Conservation (phyloP, 1,284 basidiomycete species). For the Fomitopsis betulina region DNA sequence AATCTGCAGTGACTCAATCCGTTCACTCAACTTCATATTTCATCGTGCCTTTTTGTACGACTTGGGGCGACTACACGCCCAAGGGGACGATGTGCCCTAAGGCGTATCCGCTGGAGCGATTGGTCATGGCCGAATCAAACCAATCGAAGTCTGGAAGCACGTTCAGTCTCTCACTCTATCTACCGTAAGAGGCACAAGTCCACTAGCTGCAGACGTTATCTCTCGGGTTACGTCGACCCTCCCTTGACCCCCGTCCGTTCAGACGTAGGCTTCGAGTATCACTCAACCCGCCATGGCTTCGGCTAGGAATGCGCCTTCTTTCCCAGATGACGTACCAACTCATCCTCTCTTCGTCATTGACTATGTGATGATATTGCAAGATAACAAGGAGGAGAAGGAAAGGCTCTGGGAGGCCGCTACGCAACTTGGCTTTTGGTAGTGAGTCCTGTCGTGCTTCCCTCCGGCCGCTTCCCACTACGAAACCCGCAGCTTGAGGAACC, state of each 20-base stretch:
- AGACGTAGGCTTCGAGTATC: too few species aligned
- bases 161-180: too few species aligned
- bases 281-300: neutral
- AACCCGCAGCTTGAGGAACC: conserved; percentile 49
- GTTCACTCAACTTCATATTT: too few species aligned
- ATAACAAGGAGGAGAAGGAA: conserved; percentile 23
- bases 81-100: too few species aligned
- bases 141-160: too few species aligned
- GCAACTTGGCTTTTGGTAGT: conserved; percentile 33
- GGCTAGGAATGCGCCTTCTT: conserved; percentile 17
- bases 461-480: neutral
- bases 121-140: too few species aligned
- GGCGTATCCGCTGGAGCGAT: too few species aligned
- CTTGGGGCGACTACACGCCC: too few species aligned
- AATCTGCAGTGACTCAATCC: too few species aligned
- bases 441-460: conserved; percentile 7
- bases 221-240: too few species aligned
- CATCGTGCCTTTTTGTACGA: too few species aligned
- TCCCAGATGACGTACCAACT: conserved; percentile 31
- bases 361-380: conserved; percentile 24
- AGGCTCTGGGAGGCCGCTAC: conserved; percentile 30
- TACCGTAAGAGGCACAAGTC: neutral
- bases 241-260: too few species aligned
- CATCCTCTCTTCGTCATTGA: conserved; percentile 34
- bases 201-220: neutral